Percentiles rank a stretch among this genome's conserved stretches.
These are phyloP conservation scores for Euphorbia peplus DNA, from an alignment of 345 rosid genomes.

Conservation along the genomic window DNA sequence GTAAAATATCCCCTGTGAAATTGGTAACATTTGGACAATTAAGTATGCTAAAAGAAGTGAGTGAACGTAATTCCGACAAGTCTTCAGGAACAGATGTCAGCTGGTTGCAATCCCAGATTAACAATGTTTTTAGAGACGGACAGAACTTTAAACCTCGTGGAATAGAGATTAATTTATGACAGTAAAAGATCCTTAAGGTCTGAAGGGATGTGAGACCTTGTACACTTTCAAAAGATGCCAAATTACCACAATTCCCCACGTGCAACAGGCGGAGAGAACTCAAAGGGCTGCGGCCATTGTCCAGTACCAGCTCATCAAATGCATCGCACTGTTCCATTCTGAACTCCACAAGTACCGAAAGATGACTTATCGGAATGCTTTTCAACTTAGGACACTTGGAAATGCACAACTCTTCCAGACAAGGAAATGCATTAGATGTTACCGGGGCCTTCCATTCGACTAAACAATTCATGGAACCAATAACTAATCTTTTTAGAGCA, in stretches of 20 bases:
- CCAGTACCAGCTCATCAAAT: background rate
- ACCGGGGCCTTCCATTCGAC: conserved; percentile 10
- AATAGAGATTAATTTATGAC: background rate
- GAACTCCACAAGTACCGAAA: background rate
- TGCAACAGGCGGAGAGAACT: background rate
- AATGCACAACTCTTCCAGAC: conserved; percentile 16
- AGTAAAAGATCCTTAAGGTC: background rate
- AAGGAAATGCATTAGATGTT: conserved; percentile 11
- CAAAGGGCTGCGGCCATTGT: conserved; percentile 2
- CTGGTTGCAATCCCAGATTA: too few relatives aligned
- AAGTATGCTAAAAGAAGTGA: background rate
- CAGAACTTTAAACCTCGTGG: too few relatives aligned
- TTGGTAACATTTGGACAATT: background rate
- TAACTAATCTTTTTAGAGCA: conserved; percentile 4
- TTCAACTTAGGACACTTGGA: background rate
- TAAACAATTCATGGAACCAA: background rate
- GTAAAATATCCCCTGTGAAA: background rate
- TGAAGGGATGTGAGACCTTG: background rate
- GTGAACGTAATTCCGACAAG: background rate
- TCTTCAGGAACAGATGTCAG: too few relatives aligned
- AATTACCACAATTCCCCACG: background rate
- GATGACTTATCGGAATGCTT: conserved; percentile 7
- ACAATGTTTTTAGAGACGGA: too few relatives aligned
- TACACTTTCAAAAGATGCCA: background rate
- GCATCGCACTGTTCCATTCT: background rate